These are phyloP conservation scores for Didymella arachidicola DNA, from an alignment of 2,329 filamentous ascomycete genomes.

Conservation along the genomic window DNA sequence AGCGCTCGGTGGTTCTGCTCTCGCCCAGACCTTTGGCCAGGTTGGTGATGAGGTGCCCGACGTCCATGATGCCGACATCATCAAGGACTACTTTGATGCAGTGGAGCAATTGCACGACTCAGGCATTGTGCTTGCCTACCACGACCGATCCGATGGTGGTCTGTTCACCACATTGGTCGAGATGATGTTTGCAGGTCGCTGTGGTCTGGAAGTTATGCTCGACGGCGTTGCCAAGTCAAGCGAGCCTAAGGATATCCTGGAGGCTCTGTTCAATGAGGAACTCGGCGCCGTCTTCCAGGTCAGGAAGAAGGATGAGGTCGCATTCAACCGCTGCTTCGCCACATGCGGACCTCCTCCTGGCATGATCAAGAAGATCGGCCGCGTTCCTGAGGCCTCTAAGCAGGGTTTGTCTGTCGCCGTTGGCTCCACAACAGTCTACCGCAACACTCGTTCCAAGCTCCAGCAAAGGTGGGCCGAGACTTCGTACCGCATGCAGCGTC, in stretches of 20 bases:
- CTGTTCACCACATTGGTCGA: constrained; percentile 89
- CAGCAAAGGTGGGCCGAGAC: constrained; percentile 90
- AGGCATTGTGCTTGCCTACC: constrained; percentile 85
- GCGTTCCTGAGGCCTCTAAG: constrained; percentile 71
- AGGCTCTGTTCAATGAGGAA: constrained; percentile 93
- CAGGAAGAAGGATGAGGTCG: constrained; percentile 79
- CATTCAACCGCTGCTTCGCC: constrained; percentile 89
- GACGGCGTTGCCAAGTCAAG: constrained; percentile 72
- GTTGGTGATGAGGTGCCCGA: constrained; percentile 86
- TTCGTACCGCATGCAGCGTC: constrained; percentile 87
- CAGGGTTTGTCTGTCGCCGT: constrained; percentile 81
- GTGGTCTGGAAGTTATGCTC: constrained; percentile 83
- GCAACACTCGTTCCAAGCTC: constrained; percentile 73
- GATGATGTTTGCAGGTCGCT: constrained; percentile 98
- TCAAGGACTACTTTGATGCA: constrained; percentile 92
- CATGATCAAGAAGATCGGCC: constrained; percentile 83
- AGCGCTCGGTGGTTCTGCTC: constrained; percentile 86
- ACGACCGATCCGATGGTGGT: constrained; percentile 93
- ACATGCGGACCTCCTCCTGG: constrained; percentile 85
- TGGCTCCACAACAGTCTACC: constrained; percentile 71
- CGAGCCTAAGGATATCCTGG: constrained; percentile 70
- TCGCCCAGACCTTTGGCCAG: constrained; percentile 88
- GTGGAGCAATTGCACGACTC: constrained; percentile 72
- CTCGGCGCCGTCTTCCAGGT: constrained; percentile 96
- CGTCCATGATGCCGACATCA: constrained; percentile 78